Conservation (phyloP, 768 basidiomycete genomes). For the Podaxis pistillaris region DNA sequence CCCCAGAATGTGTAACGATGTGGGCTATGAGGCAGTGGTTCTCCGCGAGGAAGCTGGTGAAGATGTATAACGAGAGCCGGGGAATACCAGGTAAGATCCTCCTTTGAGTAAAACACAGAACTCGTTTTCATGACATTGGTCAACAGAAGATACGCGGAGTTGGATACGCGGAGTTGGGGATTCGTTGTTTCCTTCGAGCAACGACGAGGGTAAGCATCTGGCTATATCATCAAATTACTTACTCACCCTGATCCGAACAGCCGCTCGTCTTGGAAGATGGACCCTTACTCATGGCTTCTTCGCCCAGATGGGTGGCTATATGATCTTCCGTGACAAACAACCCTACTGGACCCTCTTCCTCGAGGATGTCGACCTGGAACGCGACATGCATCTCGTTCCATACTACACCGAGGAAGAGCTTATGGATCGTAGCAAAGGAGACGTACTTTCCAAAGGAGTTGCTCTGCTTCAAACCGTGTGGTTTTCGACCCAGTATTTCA, state of each 20-base stretch:
- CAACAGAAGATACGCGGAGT: not conserved
- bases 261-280: not conserved
- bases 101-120: not conserved
- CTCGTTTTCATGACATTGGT: not conserved
- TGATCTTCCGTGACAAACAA: constrained; percentile 2
- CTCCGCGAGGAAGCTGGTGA: constrained; percentile 13
- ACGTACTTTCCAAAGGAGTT: constrained; percentile 31
- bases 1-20: constrained; percentile 20
- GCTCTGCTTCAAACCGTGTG: constrained; percentile 32
- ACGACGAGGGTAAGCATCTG: not conserved
- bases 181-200: not conserved
- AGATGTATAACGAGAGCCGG: constrained; percentile 10
- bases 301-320: constrained; percentile 12
- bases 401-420: constrained; percentile 22
- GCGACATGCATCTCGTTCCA: constrained; percentile 17
- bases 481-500: constrained; percentile 32
- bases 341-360: constrained; percentile 12
- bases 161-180: not conserved
- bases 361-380: constrained; percentile 15
- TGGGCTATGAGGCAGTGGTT: constrained; percentile 22
- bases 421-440: constrained; percentile 30
- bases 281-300: constrained; percentile 6
- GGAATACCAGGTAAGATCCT: not conserved
- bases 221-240: not conserved
- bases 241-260: not conserved